phyloP scores from a whole-genome alignment of 192 early-diverging fungal genomes.

The Coemansia sp. region DNA sequence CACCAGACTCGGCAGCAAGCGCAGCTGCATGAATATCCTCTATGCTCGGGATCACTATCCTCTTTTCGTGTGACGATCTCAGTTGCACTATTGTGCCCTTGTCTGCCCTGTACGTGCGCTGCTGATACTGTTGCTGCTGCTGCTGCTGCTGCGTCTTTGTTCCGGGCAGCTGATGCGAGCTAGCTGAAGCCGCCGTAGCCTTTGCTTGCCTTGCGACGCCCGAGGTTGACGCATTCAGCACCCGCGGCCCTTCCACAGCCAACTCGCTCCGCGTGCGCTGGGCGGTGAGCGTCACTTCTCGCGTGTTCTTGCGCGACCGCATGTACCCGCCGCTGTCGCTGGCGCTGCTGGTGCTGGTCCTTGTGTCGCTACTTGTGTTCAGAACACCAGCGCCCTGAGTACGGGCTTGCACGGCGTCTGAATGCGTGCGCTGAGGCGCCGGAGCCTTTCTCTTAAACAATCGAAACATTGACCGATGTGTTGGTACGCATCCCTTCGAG shows the following conservation, averaged over 20 bases:
- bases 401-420: neutral
- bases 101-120: conserved; percentile 46
- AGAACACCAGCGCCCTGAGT: conserved; percentile 7
- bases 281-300: conserved; percentile 43
- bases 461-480: conserved; percentile 45
- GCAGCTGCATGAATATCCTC: conserved; percentile 41
- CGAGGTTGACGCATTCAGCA: conserved; percentile 6
- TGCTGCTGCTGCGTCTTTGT: conserved; percentile 3
- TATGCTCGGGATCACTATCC: conserved; percentile 36
- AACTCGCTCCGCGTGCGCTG: conserved; percentile 51
- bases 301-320: conserved; percentile 44
- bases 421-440: conserved; percentile 22
- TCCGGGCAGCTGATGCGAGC: conserved; percentile 10
- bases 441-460: conserved; percentile 36
- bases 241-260: conserved; percentile 41
- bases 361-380: conserved; percentile 18
- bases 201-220: conserved; percentile 1
- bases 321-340: conserved; percentile 47
- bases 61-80: conserved; percentile 43
- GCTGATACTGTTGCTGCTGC: conserved; percentile 18
- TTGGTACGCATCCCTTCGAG: conserved; percentile 41
- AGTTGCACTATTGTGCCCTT: conserved; percentile 55
- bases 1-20: conserved; percentile 7
- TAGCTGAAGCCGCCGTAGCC: conserved; percentile 5
- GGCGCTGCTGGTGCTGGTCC: conserved; percentile 29